Conservation (phyloP, 2,329 filamentous ascomycete genomes). For the Clonostachys chloroleuca region DNA sequence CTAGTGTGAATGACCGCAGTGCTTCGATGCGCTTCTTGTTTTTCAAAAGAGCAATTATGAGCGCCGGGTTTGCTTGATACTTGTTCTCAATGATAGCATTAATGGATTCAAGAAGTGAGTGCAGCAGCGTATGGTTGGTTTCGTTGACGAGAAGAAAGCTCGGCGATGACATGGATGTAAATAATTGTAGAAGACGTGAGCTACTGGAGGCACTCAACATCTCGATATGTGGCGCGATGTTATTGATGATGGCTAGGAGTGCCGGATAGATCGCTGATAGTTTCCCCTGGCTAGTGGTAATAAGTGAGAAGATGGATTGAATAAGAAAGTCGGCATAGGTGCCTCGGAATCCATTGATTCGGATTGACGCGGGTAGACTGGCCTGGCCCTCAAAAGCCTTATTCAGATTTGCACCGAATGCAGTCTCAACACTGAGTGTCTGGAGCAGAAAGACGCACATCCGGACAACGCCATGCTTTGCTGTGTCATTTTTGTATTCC, state of each 20-base stretch:
- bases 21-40: slow-evolving; percentile 82
- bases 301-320: slow-evolving; percentile 89
- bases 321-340: slow-evolving; percentile 93
- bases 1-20: slow-evolving; percentile 81
- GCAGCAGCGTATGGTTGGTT: slow-evolving; percentile 76
- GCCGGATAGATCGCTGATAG: slow-evolving; percentile 90
- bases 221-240: slow-evolving; percentile 81
- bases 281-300: slow-evolving; percentile 86
- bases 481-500: slow-evolving; percentile 78
- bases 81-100: slow-evolving; percentile 89
- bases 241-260: slow-evolving; percentile 87
- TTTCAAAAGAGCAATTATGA: slow-evolving; percentile 75
- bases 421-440: slow-evolving; percentile 87
- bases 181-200: slow-evolving; percentile 81
- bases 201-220: slow-evolving; percentile 71
- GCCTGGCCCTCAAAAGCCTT: slow-evolving; percentile 86
- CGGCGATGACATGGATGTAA: slow-evolving; percentile 87
- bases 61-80: slow-evolving; percentile 73
- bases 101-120: slow-evolving; percentile 81
- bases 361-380: slow-evolving; percentile 75
- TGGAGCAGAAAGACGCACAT: slow-evolving; percentile 98
- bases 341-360: slow-evolving; percentile 79
- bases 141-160: slow-evolving; percentile 92
- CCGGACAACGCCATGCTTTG: slow-evolving; percentile 86
- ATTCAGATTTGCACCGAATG: slow-evolving; percentile 87